Percentiles rank a stretch among this genome's conserved stretches.
These are phyloP conservation scores for Cerioporus squamosus DNA, from an alignment of 1,284 basidiomycete genomes.

Conservation along the genomic window DNA sequence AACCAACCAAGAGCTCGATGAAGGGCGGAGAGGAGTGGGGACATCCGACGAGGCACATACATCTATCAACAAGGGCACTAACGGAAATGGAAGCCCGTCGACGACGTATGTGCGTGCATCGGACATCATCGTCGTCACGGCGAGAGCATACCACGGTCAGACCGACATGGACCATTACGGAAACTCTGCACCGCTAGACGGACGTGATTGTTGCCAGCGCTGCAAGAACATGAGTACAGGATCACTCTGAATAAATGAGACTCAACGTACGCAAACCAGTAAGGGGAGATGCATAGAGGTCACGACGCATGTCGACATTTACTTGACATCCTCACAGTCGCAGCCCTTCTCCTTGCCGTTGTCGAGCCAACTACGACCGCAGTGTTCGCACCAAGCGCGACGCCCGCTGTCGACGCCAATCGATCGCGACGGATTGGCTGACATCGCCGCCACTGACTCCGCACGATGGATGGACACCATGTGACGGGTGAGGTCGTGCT, in stretches of 20 bases:
- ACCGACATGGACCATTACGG: conserved; percentile 19
- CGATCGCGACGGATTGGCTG: conserved; percentile 33
- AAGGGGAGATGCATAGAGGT: conserved; percentile 8
- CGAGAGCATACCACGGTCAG: conserved; percentile 27
- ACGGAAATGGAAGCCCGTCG: conserved; percentile 2
- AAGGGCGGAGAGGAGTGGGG: conserved; percentile 5
- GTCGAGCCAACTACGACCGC: conserved; percentile 73
- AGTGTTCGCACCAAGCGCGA: conserved; percentile 73
- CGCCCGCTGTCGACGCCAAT: conserved; percentile 67
- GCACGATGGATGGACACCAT: conserved; percentile 85
- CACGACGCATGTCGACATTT: conserved; percentile 28
- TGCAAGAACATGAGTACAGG: not conserved
- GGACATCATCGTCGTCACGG: conserved; percentile 34
- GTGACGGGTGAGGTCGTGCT: conserved; percentile 88
- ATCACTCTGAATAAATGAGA: too few relatives aligned
- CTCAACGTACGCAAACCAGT: conserved; percentile 35
- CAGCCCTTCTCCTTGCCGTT: conserved; percentile 59
- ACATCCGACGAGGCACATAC: conserved; percentile 12
- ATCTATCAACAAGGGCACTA: not conserved
- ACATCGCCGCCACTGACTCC: conserved; percentile 47
- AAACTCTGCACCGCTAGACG: conserved; percentile 35
- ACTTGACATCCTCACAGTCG: conserved; percentile 72
- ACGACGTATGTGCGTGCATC: conserved; percentile 9
- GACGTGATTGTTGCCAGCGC: conserved; percentile 38
- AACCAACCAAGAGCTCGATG: not conserved